Evolutionary conservation across 352 stramenopile species (phyloP).

Genomic region (Pythium dissotocum): DNA sequence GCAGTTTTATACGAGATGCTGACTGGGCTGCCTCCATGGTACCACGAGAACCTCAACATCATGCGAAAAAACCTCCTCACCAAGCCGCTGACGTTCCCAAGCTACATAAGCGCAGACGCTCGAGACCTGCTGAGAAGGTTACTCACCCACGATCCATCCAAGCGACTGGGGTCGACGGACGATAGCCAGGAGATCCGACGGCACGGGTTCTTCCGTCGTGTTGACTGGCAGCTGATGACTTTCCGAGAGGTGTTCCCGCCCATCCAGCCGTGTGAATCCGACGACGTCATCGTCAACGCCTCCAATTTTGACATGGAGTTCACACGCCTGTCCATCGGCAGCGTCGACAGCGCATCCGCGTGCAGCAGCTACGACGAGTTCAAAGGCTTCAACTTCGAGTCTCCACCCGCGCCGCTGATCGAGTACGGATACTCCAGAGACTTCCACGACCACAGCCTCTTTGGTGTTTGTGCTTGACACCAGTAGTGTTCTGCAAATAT

Average conservation of each 20-base stretch:
- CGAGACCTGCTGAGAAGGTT: slow-evolving; percentile 51
- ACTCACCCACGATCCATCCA: slow-evolving; percentile 42
- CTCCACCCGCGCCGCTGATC: slow-evolving; percentile 43
- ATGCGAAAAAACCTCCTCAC: slow-evolving; percentile 58
- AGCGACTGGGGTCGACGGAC: slow-evolving; percentile 50
- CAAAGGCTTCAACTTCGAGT: slow-evolving; percentile 86
- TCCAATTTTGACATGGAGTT: slow-evolving; percentile 90
- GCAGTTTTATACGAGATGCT: slow-evolving; percentile 78
- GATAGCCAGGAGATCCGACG: slow-evolving; percentile 58
- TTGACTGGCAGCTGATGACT: slow-evolving; percentile 71
- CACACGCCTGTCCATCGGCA: slow-evolving; percentile 58
- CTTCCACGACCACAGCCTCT: slow-evolving; percentile 24
- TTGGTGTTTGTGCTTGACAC: slow-evolving; percentile 24
- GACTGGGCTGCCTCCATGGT: slow-evolving; percentile 77
- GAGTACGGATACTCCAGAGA: slow-evolving; percentile 61
- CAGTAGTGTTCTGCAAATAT: background rate
- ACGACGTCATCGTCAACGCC: slow-evolving; percentile 55
- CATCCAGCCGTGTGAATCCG: slow-evolving; percentile 58
- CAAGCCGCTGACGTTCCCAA: slow-evolving; percentile 54
- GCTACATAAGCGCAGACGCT: slow-evolving; percentile 50
- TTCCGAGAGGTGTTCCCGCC: slow-evolving; percentile 62
- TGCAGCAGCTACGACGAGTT: slow-evolving; percentile 60
- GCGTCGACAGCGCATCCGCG: slow-evolving; percentile 33
- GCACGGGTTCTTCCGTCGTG: slow-evolving; percentile 61
- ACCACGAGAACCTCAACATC: slow-evolving; percentile 53